A percentile compares a stretch with the other conserved stretches of the same genome.
These are phyloP conservation scores for Ephemerocybe angulata DNA, from an alignment of 768 basidiomycete genomes.

Conservation along the genomic window DNA sequence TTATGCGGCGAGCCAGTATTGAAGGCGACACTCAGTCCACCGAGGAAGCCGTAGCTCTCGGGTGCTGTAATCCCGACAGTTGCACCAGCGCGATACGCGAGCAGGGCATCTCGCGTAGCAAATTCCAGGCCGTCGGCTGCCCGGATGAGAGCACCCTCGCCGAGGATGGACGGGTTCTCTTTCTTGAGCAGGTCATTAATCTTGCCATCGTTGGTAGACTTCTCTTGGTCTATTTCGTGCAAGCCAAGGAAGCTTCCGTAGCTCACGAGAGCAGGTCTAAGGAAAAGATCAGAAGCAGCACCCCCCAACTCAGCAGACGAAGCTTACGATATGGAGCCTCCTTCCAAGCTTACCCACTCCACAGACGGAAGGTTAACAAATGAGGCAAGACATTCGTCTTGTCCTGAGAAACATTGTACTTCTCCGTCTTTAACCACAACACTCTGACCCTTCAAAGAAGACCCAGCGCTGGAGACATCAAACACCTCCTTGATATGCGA, in stretches of 20 bases:
- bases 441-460: slow-evolving; percentile 18
- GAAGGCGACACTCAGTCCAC: slow-evolving; percentile 58
- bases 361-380: slow-evolving; percentile 11
- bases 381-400: slow-evolving; percentile 18
- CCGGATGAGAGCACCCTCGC: slow-evolving; percentile 38
- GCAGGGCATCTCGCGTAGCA: slow-evolving; percentile 52
- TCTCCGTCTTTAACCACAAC: slow-evolving; percentile 53
- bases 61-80: slow-evolving; percentile 61
- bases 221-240: slow-evolving; percentile 59
- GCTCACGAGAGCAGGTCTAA: slow-evolving; percentile 59
- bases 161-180: slow-evolving; percentile 40
- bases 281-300: slow-evolving; percentile 8
- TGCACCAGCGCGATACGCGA: slow-evolving; percentile 65
- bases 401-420: slow-evolving; percentile 42
- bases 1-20: slow-evolving; percentile 52
- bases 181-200: slow-evolving; percentile 44
- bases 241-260: slow-evolving; percentile 62
- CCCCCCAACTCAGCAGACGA: too few relatives aligned
- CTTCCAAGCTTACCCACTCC: slow-evolving; percentile 54
- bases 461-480: slow-evolving; percentile 6
- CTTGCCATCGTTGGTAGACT: slow-evolving; percentile 56
- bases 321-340: slow-evolving; percentile 61
- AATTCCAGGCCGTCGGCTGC: slow-evolving; percentile 77
- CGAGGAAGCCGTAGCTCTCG: slow-evolving; percentile 41
- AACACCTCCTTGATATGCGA: slow-evolving; percentile 30